These are phyloP conservation scores for Pseudocercospora fijiensis DNA, from an alignment of 2,329 filamentous ascomycete genomes.

Conservation along the genomic window DNA sequence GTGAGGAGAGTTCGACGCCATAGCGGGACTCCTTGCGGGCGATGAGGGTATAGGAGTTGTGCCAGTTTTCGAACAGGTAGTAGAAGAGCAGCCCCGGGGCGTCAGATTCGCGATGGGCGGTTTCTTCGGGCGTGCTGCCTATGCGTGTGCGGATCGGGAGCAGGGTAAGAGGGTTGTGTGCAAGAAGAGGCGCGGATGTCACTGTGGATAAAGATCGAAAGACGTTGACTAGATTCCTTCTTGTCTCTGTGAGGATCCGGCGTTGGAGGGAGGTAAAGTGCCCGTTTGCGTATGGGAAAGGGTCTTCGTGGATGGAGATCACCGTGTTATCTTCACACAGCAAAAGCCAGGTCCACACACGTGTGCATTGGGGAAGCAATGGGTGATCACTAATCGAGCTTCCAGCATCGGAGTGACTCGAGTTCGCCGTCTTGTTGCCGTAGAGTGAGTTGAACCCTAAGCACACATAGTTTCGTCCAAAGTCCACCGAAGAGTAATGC, in stretches of 20 bases:
- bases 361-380: slow-evolving; percentile 31
- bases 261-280: slow-evolving; percentile 44
- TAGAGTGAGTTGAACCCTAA: slow-evolving; percentile 69
- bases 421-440: slow-evolving; percentile 27
- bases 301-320: slow-evolving; percentile 66
- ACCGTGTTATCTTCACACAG: slow-evolving; percentile 69
- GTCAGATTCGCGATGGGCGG: slow-evolving; percentile 51
- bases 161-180: slow-evolving; percentile 42
- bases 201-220: slow-evolving; percentile 59
- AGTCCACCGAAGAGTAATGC: slow-evolving; percentile 72
- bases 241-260: slow-evolving; percentile 52
- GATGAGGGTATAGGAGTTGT: slow-evolving; percentile 58
- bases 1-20: slow-evolving; percentile 45
- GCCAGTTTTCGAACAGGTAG: slow-evolving; percentile 67
- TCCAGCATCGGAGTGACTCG: slow-evolving; percentile 1
- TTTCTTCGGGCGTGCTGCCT: slow-evolving; percentile 48
- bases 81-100: slow-evolving; percentile 63
- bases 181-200: slow-evolving; percentile 43
- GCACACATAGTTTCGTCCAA: slow-evolving; percentile 67
- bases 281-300: slow-evolving; percentile 43
- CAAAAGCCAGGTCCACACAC: slow-evolving; percentile 70
- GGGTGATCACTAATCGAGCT: not conserved
- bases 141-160: slow-evolving; percentile 49
- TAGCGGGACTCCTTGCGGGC: slow-evolving; percentile 50
- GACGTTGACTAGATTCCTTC: slow-evolving; percentile 60